Evolutionary conservation across 176 grass and related monocot genomes (phyloP).

Genomic region (Thalia dealbata): DNA sequence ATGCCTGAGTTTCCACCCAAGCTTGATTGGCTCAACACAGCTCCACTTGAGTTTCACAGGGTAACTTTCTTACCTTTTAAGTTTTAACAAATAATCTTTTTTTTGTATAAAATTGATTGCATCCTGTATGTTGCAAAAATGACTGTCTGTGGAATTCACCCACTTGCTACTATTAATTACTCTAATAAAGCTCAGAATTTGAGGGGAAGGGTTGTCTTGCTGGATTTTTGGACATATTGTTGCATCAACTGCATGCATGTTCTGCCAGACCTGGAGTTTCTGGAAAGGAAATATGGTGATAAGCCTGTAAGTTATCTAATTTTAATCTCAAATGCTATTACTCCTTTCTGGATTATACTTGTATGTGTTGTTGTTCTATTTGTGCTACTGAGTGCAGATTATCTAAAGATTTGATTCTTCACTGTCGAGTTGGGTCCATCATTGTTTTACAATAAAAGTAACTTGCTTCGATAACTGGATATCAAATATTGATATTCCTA

Average conservation of each 20-base stretch:
- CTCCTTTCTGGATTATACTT: background rate
- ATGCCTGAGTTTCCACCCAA: constrained; percentile 89
- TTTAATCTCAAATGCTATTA: too few species aligned
- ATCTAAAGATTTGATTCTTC: too few species aligned
- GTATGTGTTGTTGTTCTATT: background rate
- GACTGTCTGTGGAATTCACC: background rate
- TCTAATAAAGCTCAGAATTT: constrained; percentile 51
- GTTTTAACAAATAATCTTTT: constrained; percentile 2
- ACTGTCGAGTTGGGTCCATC: too few species aligned
- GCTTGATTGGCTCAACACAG: constrained; percentile 91
- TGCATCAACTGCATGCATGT: constrained; percentile 99
- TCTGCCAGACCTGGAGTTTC: constrained; percentile 78
- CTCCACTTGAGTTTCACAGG: constrained; percentile 85
- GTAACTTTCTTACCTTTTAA: constrained; percentile 50
- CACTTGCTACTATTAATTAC: background rate
- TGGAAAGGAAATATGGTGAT: constrained; percentile 81
- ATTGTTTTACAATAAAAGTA: background rate
- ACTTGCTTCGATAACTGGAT: background rate
- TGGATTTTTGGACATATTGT: constrained; percentile 99
- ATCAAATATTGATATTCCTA: too few species aligned
- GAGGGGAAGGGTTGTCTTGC: constrained; percentile 73
- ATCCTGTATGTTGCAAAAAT: background rate
- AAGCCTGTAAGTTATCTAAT: constrained; percentile 55
- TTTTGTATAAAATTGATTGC: background rate
- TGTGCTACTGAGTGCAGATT: too few species aligned